Evolutionary conservation across 495 filamentous ascomycete species (phyloP).

Genomic region (Clohesyomyces aquaticus): DNA sequence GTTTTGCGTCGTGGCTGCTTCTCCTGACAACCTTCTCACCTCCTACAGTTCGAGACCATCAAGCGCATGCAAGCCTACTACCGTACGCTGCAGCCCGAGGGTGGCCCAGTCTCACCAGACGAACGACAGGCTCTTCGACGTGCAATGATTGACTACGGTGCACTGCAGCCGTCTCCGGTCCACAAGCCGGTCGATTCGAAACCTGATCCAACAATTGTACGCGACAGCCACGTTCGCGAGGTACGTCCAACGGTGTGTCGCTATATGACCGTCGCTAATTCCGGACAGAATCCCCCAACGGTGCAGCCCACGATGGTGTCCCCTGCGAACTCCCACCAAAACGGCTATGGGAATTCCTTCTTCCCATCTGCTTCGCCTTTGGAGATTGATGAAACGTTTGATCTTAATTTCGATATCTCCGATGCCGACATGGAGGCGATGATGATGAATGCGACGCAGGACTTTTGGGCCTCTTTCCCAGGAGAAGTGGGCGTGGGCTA

Average conservation of each 20-base stretch:
- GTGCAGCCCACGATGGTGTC: conserved; percentile 17
- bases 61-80: conserved; percentile 45
- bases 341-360: conserved; percentile 4
- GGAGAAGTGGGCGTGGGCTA: conserved; percentile 38
- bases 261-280: not conserved
- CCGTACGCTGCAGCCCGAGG: conserved; percentile 25
- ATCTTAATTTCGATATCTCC: conserved; percentile 37
- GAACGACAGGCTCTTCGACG: conserved; percentile 38
- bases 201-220: conserved; percentile 8
- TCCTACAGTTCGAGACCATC: conserved; percentile 40
- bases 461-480: conserved; percentile 41
- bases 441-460: conserved; percentile 40
- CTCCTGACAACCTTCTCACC: not conserved
- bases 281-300: not conserved
- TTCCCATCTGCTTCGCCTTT: conserved; percentile 14
- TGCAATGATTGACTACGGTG: conserved; percentile 43
- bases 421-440: conserved; percentile 36
- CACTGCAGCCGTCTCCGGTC: conserved; percentile 39
- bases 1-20: conserved; percentile 5
- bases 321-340: conserved; percentile 22
- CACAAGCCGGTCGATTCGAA: conserved; percentile 28
- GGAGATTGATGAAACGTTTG: conserved; percentile 24
- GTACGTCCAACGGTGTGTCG: not conserved
- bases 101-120: conserved; percentile 39
- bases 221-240: conserved; percentile 16